Evolutionary conservation across 2,329 filamentous ascomycete genomes (phyloP).

Genomic region (Aspergillus awamori): DNA sequence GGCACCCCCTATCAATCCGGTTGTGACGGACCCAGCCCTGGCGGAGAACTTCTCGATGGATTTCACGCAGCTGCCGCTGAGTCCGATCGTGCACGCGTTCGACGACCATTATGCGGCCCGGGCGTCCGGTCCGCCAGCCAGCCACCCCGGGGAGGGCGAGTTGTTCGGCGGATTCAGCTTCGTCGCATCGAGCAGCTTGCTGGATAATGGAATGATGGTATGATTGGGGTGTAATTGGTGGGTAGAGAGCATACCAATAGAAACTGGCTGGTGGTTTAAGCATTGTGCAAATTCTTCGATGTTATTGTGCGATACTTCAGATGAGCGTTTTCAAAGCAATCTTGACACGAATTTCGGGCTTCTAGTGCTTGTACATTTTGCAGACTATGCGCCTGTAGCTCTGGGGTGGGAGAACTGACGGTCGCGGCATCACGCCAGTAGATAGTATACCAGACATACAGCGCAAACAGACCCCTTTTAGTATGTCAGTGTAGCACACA

Average conservation of each 20-base stretch:
- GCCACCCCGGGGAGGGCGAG: constrained; percentile 35
- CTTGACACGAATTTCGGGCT: background rate
- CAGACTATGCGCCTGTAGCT: too few species aligned
- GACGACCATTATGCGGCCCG: constrained; percentile 30
- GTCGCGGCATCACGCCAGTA: background rate
- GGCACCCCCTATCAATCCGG: constrained; percentile 84
- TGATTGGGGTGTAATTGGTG: constrained; percentile 29
- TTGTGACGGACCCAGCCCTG: constrained; percentile 92
- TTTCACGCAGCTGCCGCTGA: constrained; percentile 84
- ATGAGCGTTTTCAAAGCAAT: background rate
- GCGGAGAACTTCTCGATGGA: constrained; percentile 96
- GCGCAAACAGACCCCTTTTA: background rate
- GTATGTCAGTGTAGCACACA: background rate
- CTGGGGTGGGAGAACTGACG: too few species aligned
- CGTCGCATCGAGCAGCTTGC: constrained; percentile 51
- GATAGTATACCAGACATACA: background rate
- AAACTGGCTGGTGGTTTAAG: background rate
- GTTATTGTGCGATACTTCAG: background rate
- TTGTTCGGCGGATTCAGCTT: constrained; percentile 54
- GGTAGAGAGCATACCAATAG: background rate
- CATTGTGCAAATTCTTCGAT: background rate
- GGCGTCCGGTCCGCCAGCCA: constrained; percentile 22
- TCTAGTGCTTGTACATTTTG: background rate
- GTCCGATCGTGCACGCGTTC: constrained; percentile 61
- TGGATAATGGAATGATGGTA: constrained; percentile 43